These are phyloP conservation scores for Dioszegia aurantiaca DNA, from an alignment of 768 basidiomycete genomes.

Conservation along the genomic window DNA sequence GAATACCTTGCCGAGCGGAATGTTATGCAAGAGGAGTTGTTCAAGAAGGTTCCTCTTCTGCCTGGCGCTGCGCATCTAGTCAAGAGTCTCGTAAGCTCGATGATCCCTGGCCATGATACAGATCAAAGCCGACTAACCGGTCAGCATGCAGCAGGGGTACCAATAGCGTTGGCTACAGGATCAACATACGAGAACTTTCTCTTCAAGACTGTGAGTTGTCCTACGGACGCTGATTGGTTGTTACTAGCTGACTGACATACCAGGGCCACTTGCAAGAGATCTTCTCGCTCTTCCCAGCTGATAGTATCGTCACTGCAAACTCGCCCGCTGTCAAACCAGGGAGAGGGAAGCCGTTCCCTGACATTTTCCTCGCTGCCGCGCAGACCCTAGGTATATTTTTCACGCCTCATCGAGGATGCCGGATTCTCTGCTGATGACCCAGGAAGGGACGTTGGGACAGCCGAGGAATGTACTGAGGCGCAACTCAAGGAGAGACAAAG, in stretches of 20 bases:
- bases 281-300: slow-evolving; percentile 44
- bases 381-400: slow-evolving; percentile 37
- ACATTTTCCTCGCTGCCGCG: slow-evolving; percentile 52
- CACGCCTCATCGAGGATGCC: neutral
- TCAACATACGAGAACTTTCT: slow-evolving; percentile 33
- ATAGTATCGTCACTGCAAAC: slow-evolving; percentile 47
- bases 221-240: neutral
- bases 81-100: slow-evolving; percentile 36
- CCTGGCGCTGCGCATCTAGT: slow-evolving; percentile 45
- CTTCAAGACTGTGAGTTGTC: slow-evolving; percentile 39
- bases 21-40: slow-evolving; percentile 39
- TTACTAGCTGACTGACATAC: neutral
- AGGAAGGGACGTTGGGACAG: slow-evolving; percentile 46
- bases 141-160: slow-evolving; percentile 47
- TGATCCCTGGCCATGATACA: too few relatives aligned
- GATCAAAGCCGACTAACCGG: too few relatives aligned
- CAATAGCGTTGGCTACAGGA: slow-evolving; percentile 50
- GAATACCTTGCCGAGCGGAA: slow-evolving; percentile 42
- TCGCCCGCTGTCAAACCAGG: slow-evolving; percentile 45
- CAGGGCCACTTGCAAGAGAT: slow-evolving; percentile 49
- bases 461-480: slow-evolving; percentile 33
- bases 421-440: neutral
- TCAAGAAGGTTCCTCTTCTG: slow-evolving; percentile 45
- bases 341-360: slow-evolving; percentile 49
- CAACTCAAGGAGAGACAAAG: slow-evolving; percentile 35